phyloP scores from a whole-genome alignment of 768 basidiomycete genomes.

The Leccinellum albellum region DNA sequence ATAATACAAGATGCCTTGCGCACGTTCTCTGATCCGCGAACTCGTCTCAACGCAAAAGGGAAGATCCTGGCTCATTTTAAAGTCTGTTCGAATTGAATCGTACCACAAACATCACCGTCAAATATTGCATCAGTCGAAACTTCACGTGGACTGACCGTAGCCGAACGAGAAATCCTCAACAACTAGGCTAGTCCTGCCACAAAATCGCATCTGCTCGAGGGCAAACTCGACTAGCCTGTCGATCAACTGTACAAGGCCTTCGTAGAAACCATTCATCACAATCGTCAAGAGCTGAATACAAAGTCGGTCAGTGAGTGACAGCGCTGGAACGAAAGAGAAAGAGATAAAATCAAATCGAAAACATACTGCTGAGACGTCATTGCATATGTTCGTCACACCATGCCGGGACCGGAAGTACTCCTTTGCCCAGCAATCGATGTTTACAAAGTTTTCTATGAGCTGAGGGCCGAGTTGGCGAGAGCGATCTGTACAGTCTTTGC shows the following conservation, averaged over 20 bases:
- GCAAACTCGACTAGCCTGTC: slow-evolving; percentile 26
- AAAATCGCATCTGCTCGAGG: slow-evolving; percentile 20
- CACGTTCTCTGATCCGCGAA: slow-evolving; percentile 26
- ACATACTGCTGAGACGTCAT: slow-evolving; percentile 21
- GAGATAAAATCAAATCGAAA: neutral
- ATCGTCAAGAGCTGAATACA: slow-evolving; percentile 24
- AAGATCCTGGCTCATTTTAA: slow-evolving; percentile 30
- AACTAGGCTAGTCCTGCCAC: slow-evolving; percentile 13
- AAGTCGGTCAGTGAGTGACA: neutral
- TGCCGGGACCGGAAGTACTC: slow-evolving; percentile 28
- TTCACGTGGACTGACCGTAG: slow-evolving; percentile 20
- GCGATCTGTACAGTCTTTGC: slow-evolving; percentile 1
- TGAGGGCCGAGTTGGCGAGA: slow-evolving; percentile 27
- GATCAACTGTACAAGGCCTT: slow-evolving; percentile 27
- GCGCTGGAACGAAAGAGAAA: neutral
- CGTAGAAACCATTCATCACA: slow-evolving; percentile 30
- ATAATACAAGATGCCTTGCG: neutral
- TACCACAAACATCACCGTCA: neutral
- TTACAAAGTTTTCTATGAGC: slow-evolving; percentile 29
- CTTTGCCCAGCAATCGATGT: slow-evolving; percentile 23
- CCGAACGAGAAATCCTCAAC: slow-evolving; percentile 29
- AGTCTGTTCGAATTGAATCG: slow-evolving; percentile 16
- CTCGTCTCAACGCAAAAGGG: slow-evolving; percentile 27
- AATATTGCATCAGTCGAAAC: neutral
- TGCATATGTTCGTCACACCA: slow-evolving; percentile 7